These are phyloP conservation scores for Musa beccarii DNA, from an alignment of 176 grass and related monocot species.

Conservation along the genomic window DNA sequence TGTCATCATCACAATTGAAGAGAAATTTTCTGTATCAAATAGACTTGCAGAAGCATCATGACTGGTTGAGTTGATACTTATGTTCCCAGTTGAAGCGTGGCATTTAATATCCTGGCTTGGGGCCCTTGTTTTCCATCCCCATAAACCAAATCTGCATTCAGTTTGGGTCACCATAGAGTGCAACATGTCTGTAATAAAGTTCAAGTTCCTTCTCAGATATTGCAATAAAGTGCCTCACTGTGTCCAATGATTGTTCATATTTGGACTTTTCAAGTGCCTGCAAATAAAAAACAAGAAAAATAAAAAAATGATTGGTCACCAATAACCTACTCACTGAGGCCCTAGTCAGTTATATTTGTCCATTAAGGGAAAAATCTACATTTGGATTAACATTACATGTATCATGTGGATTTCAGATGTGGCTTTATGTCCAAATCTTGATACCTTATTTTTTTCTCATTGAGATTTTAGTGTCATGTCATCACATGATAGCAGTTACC, in stretches of 20 bases:
- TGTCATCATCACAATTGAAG: not conserved
- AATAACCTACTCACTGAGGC: too few species aligned
- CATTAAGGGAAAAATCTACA: not conserved
- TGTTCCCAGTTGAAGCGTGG: constrained; percentile 1
- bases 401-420: too few species aligned
- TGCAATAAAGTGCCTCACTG: constrained; percentile 61
- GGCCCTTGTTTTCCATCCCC: constrained; percentile 26
- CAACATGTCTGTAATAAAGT: constrained; percentile 71
- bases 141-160: constrained; percentile 36
- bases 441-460: too few species aligned
- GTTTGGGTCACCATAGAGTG: constrained; percentile 69
- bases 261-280: constrained; percentile 99
- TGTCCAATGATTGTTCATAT: constrained; percentile 81
- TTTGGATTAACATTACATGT: too few species aligned
- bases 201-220: constrained; percentile 76
- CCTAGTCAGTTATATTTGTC: not conserved
- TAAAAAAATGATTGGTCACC: not conserved
- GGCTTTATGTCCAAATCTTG: too few species aligned
- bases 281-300: not conserved
- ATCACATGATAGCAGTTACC: not conserved
- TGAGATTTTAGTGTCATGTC: too few species aligned
- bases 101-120: not conserved
- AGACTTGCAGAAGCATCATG: not conserved
- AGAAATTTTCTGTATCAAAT: not conserved
- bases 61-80: constrained; percentile 1